Conservation (phyloP, 2,329 filamentous ascomycete genomes). For the Aureobasidium pullulans region DNA sequence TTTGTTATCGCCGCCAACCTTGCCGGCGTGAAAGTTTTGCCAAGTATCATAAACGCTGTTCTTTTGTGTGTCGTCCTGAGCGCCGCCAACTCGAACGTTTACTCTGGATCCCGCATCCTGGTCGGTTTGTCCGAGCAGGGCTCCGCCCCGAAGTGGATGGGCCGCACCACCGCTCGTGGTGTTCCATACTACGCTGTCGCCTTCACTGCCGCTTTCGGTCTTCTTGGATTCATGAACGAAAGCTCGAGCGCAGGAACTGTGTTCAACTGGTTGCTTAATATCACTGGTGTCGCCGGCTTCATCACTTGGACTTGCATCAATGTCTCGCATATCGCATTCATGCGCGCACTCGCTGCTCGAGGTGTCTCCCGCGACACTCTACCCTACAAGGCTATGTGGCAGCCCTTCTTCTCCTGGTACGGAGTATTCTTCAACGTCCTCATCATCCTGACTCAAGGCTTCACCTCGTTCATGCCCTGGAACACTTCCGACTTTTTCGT, state of each 20-base stretch:
- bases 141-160: slow-evolving; percentile 38
- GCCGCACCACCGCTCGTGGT: slow-evolving; percentile 34
- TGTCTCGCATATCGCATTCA: slow-evolving; percentile 60
- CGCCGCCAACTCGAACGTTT: slow-evolving; percentile 34
- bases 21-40: slow-evolving; percentile 53
- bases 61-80: slow-evolving; percentile 59
- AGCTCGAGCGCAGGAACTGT: slow-evolving; percentile 59
- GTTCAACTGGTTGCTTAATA: slow-evolving; percentile 62
- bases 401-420: slow-evolving; percentile 59
- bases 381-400: slow-evolving; percentile 62
- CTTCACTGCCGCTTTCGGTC: slow-evolving; percentile 47
- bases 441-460: slow-evolving; percentile 42
- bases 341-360: slow-evolving; percentile 61
- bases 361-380: slow-evolving; percentile 58
- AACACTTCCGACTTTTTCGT: slow-evolving; percentile 64
- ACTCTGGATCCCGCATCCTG: slow-evolving; percentile 62
- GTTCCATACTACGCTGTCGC: slow-evolving; percentile 39
- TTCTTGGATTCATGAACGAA: slow-evolving; percentile 68
- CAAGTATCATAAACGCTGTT: slow-evolving; percentile 58
- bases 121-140: slow-evolving; percentile 53
- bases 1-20: slow-evolving; percentile 60
- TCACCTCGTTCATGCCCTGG: slow-evolving; percentile 49
- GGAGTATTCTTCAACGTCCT: slow-evolving; percentile 54
- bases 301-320: slow-evolving; percentile 70
- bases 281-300: slow-evolving; percentile 43